phyloP scores from a whole-genome alignment of 2,329 filamentous ascomycete genomes.

The Dactylella cylindrospora region DNA sequence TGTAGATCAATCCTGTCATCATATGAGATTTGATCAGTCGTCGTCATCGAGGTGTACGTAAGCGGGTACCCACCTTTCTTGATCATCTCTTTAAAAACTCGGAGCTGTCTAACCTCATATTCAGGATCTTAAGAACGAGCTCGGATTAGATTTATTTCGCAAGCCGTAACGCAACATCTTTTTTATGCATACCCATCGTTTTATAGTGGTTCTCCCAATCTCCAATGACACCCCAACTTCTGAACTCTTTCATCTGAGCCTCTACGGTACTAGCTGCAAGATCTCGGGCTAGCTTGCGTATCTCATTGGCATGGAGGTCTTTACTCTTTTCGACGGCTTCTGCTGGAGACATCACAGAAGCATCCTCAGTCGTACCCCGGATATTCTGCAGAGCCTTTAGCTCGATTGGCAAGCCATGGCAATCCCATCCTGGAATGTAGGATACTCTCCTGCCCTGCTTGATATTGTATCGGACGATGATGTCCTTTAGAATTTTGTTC shows the following conservation, averaged over 20 bases:
- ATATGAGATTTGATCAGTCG: too few relatives aligned
- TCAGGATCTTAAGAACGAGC: constrained; percentile 56
- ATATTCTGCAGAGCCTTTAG: constrained; percentile 77
- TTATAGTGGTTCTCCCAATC: constrained; percentile 77
- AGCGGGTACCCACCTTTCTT: constrained; percentile 53
- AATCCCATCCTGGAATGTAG: constrained; percentile 95
- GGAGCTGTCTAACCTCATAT: constrained; percentile 74
- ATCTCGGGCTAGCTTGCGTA: constrained; percentile 65
- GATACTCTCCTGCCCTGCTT: constrained; percentile 73
- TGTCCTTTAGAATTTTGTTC: constrained; percentile 96
- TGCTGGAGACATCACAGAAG: constrained; percentile 24
- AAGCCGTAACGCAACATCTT: not conserved
- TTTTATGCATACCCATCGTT: constrained; percentile 62
- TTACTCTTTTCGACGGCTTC: constrained; percentile 49
- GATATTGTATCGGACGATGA: constrained; percentile 79
- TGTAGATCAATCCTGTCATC: constrained; percentile 67
- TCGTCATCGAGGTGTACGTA: too few relatives aligned
- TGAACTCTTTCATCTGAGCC: constrained; percentile 72
- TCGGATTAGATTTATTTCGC: not conserved
- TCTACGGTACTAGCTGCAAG: constrained; percentile 69
- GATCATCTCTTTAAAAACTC: constrained; percentile 74
- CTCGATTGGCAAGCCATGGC: constrained; percentile 95
- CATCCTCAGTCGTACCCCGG: constrained; percentile 47
- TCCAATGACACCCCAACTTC: constrained; percentile 73
- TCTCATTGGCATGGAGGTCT: constrained; percentile 59